Conservation (phyloP, 2,329 filamentous ascomycete species). For the Hymenoscyphus repandus region DNA sequence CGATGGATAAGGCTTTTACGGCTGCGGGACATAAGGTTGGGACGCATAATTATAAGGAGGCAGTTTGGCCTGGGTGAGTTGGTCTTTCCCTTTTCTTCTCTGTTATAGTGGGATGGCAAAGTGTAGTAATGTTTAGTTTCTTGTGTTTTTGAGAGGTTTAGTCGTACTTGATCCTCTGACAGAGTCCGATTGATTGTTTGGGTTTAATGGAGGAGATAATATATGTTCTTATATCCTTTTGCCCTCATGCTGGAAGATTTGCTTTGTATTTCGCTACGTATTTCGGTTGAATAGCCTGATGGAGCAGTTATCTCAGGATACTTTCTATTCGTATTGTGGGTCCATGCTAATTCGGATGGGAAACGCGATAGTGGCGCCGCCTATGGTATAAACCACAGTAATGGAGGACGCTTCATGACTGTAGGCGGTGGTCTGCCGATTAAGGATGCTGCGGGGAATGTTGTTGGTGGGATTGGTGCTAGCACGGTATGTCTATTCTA, state of each 20-base stretch:
- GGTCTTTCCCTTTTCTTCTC: not conserved
- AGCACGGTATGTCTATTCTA: slow-evolving; percentile 6
- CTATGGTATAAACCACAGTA: slow-evolving; percentile 40
- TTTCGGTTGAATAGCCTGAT: no score
- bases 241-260: no score
- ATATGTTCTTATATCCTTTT: no score
- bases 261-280: no score
- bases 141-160: no score
- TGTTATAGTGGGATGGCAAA: not conserved
- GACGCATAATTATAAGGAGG: not conserved
- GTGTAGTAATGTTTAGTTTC: no score
- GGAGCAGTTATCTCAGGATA: no score
- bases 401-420: slow-evolving; percentile 47
- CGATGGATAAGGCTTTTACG: slow-evolving; percentile 46
- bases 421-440: slow-evolving; percentile 51
- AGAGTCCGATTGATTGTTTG: no score
- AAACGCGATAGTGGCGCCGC: slow-evolving; percentile 1
- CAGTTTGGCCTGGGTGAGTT: not conserved
- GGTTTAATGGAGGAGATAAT: no score
- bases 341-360: not conserved
- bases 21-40: slow-evolving; percentile 47
- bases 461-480: slow-evolving; percentile 43
- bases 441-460: slow-evolving; percentile 37
- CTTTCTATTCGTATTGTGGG: not conserved
- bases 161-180: no score